Conservation (phyloP, 495 filamentous ascomycete genomes). For the Friedmanniomyces endolithicus region DNA sequence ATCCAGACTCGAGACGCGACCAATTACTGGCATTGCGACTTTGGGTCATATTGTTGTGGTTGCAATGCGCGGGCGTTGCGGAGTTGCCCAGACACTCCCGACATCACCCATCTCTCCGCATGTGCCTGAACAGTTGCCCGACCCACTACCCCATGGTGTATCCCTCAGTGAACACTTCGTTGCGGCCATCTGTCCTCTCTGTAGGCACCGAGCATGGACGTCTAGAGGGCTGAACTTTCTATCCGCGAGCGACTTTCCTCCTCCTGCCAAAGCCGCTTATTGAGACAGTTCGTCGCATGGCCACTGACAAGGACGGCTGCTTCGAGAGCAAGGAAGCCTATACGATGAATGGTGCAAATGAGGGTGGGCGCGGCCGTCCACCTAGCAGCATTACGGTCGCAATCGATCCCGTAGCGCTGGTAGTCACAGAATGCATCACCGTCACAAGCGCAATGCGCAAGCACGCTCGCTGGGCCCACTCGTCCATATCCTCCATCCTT, state of each 20-base stretch:
- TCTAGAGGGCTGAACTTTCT: background rate
- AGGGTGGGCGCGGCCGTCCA: background rate
- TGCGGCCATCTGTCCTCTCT: background rate
- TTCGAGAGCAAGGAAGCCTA: conserved; percentile 2
- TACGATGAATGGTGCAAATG: background rate
- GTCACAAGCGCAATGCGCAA: conserved; percentile 98
- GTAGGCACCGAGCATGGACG: background rate
- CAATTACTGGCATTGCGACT: too few relatives aligned
- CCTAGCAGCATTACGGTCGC: conserved; percentile 42
- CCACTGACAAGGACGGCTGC: background rate
- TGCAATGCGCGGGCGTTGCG: background rate
- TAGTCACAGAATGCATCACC: conserved; percentile 97
- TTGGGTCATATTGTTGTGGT: background rate
- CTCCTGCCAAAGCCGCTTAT: background rate
- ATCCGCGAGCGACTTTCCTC: background rate
- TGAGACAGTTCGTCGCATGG: background rate
- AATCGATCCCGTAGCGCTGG: conserved; percentile 84
- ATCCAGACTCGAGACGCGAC: too few relatives aligned
- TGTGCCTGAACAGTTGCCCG: background rate
- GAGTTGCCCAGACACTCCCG: background rate
- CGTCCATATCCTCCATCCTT: conserved; percentile 89
- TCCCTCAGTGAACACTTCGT: too few relatives aligned
- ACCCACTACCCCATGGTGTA: background rate
- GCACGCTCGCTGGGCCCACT: conserved; percentile 90
- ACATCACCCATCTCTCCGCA: background rate